phyloP scores from a whole-genome alignment of 2,329 filamentous ascomycete genomes.

The Fusarium incarnatum region DNA sequence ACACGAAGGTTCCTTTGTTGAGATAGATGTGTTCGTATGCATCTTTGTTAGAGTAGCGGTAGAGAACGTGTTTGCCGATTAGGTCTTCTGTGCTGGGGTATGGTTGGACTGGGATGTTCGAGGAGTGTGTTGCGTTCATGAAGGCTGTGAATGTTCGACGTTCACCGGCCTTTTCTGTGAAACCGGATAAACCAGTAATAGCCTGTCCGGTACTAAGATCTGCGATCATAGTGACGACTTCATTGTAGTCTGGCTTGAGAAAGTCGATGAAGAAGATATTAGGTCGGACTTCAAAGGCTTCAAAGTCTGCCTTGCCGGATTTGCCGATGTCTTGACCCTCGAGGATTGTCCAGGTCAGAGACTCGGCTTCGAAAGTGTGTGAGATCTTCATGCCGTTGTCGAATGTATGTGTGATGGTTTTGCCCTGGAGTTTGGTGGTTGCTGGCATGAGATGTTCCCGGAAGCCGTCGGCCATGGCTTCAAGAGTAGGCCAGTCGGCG shows the following conservation, averaged over 20 bases:
- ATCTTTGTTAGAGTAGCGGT: slow-evolving; percentile 21
- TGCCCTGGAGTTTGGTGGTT: slow-evolving; percentile 4
- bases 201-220: slow-evolving; percentile 1
- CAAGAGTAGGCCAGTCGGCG: slow-evolving; percentile 19
- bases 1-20: slow-evolving; percentile 26
- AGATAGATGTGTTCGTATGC: slow-evolving; percentile 32
- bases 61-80: slow-evolving; percentile 28
- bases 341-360: slow-evolving; percentile 11
- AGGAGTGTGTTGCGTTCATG: slow-evolving; percentile 22
- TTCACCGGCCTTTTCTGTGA: background rate
- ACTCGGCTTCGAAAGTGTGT: background rate
- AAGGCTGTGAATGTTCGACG: slow-evolving; percentile 25
- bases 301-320: slow-evolving; percentile 3
- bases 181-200: slow-evolving; percentile 14
- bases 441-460: slow-evolving; percentile 16
- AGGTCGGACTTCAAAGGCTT: slow-evolving; percentile 25
- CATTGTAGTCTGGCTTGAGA: slow-evolving; percentile 20
- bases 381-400: slow-evolving; percentile 24
- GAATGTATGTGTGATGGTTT: slow-evolving; percentile 7
- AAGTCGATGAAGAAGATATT: slow-evolving; percentile 33
- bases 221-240: slow-evolving; percentile 19
- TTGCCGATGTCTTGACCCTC: slow-evolving; percentile 11
- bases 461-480: slow-evolving; percentile 25
- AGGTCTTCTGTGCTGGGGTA: slow-evolving; percentile 32
- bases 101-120: too few relatives aligned